Percentiles rank a stretch among this genome's conserved stretches.
Evolutionary conservation across 352 stramenopile species (phyloP).

Genomic region (Phytophthora meadii): DNA sequence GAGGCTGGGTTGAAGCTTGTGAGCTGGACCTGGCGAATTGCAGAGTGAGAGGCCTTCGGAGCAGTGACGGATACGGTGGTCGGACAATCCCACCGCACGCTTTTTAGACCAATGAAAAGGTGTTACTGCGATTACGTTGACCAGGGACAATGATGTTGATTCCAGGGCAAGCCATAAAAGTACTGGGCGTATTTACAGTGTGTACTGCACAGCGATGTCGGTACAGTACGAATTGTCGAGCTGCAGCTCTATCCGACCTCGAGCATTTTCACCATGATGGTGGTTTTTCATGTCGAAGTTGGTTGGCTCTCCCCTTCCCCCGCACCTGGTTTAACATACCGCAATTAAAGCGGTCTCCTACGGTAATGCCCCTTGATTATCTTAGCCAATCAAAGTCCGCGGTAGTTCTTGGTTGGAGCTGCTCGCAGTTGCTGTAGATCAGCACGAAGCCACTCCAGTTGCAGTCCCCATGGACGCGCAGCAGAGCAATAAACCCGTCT

Average conservation of each 20-base stretch:
- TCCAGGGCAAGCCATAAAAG: not conserved
- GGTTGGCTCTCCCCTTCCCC: slow-evolving; percentile 17
- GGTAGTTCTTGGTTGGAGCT: slow-evolving; percentile 40
- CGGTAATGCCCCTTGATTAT: not conserved
- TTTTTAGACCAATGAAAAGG: slow-evolving; percentile 31
- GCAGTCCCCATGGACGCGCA: slow-evolving; percentile 17
- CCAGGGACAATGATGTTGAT: slow-evolving; percentile 15
- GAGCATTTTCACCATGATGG: not conserved
- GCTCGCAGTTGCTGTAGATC: not conserved
- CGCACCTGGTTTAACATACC: slow-evolving; percentile 11
- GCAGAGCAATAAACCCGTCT: slow-evolving; percentile 23
- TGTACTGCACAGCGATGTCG: not conserved
- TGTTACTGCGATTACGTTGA: slow-evolving; percentile 8
- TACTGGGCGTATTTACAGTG: not conserved
- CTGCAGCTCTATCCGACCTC: no score
- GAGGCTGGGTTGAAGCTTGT: slow-evolving; percentile 28
- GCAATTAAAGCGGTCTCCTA: not conserved
- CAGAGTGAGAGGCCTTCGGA: slow-evolving; percentile 21
- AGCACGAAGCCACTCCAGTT: no score
- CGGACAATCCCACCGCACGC: slow-evolving; percentile 35
- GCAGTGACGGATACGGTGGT: slow-evolving; percentile 27
- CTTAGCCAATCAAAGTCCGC: not conserved
- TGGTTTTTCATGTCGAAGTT: slow-evolving; percentile 7
- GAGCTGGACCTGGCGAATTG: slow-evolving; percentile 38
- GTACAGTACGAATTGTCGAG: not conserved